Base-by-base conservation (phyloP, 129 eudicot species). In the Mikania micrantha region DNA sequence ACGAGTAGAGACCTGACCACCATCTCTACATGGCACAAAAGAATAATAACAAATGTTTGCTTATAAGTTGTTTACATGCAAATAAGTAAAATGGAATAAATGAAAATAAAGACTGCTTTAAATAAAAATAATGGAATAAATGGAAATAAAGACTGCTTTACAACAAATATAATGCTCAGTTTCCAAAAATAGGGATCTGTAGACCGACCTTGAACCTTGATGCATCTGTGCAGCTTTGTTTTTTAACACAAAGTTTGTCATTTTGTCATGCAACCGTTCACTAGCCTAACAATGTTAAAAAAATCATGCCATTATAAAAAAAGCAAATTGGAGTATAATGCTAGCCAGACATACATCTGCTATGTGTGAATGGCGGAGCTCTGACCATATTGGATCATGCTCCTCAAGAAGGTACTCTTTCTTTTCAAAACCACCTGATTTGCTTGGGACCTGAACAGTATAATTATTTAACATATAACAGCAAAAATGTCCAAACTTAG, bases 321-420 rank as follows among this genome's bases (percentile, higher is more conserved):
- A 20, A 12, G n/a, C n/a, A n/a, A n/a, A 27, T 9, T 27, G 41
- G 21, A 22, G 53, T 45, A 28, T 22, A 67, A 58, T 42, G 34
- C 21, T 36, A 35, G 74, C 3, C 8, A 49, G 29, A 78, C 96
- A 32, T 83, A 92, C 98, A 82, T 92, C 98, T 60, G 98, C 98
- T 71, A 92, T 92, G 67, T 92, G 98, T 1, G 96, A 74, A 86
- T 92, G 96, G 29, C 98, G 91, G 34, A 92, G 96, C 89, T 92
- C 98, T 71, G 82, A 71, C 98, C 96, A 92, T 69, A 92, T 57
- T 52, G 98, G 95, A 75, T 92, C 98, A 69, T 92, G 92, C 39
- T 92, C 98, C 69, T 92, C 96, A 82, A 92, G 80, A 74, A 92
- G 91, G 39, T 82, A 87, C 52, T 92, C 96, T 63, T 88, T 92